Conservation (phyloP, 805 yeast species). For the Saturnispora ahearnii region DNA sequence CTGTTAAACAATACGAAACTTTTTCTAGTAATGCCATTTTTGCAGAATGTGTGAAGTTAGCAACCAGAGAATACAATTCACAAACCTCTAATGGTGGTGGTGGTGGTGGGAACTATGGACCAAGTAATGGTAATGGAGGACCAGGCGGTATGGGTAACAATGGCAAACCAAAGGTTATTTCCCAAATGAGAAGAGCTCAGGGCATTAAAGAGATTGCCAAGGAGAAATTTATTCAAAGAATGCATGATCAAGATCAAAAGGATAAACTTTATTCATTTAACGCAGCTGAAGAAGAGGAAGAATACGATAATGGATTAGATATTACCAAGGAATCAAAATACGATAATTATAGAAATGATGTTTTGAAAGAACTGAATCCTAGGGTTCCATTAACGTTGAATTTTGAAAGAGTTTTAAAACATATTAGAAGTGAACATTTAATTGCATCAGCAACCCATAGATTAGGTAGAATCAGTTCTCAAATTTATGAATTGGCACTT, state of each 20-base stretch:
- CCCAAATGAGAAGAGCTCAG: constrained; percentile 47
- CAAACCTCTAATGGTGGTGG: neutral
- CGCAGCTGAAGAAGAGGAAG: constrained; percentile 6
- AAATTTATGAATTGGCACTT: constrained; percentile 53
- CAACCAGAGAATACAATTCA: constrained; percentile 19
- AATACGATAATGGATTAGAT: constrained; percentile 3
- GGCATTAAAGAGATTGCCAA: constrained; percentile 56
- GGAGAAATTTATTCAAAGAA: constrained; percentile 17
- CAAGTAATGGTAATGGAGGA: neutral
- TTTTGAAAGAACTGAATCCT: constrained; percentile 37
- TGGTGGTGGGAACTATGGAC: neutral
- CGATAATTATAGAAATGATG: neutral
- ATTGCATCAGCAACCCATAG: constrained; percentile 54
- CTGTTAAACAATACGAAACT: constrained; percentile 31
- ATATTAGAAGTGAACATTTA: constrained; percentile 56
- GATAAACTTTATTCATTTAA: neutral
- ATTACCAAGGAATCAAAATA: neutral
- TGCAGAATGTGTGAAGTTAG: constrained; percentile 26
- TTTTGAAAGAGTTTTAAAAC: constrained; percentile 57
- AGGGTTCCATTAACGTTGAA: constrained; percentile 49
- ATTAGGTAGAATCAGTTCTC: constrained; percentile 59
- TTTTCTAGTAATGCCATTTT: constrained; percentile 27
- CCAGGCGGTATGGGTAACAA: constrained; percentile 3
- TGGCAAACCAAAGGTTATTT: constrained; percentile 22
- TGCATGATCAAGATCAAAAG: constrained; percentile 4